A percentile compares a stretch with the other conserved stretches of the same genome.
Conservation (phyloP, 2,329 filamentous ascomycete species). For the Talaromyces pinophilus region DNA sequence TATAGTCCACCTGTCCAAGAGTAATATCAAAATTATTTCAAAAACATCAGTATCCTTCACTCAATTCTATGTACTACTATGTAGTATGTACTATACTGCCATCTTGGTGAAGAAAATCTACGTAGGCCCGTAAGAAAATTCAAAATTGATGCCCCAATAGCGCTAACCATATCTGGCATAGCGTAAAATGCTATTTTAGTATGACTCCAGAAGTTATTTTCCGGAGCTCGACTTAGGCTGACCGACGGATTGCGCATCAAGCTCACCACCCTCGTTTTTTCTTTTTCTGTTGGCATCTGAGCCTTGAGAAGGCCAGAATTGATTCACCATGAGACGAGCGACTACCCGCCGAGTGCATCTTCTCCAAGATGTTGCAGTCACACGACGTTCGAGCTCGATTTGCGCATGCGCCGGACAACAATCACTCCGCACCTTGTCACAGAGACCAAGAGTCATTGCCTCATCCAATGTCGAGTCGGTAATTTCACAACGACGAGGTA, state of each 20-base stretch:
- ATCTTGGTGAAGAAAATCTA: no score
- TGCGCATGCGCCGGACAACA: slow-evolving; percentile 14
- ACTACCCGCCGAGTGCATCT: slow-evolving; percentile 13
- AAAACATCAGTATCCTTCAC: background rate
- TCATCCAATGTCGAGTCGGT: slow-evolving; percentile 2
- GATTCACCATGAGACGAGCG: slow-evolving; percentile 2
- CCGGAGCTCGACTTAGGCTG: background rate
- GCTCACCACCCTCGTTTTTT: background rate
- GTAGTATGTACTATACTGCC: no score
- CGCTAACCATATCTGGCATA: background rate
- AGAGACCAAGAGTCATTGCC: slow-evolving; percentile 6
- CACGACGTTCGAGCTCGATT: background rate
- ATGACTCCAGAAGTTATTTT: background rate
- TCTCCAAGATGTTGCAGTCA: slow-evolving; percentile 6
- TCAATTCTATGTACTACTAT: no score
- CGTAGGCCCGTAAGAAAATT: background rate
- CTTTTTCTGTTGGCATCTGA: background rate
- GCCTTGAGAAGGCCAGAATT: background rate
- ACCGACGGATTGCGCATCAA: background rate
- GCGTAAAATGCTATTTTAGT: background rate
- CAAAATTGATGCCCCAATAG: background rate
- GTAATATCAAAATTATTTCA: background rate
- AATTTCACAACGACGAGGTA: slow-evolving; percentile 37
- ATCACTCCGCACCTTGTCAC: background rate
- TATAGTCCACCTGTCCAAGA: background rate